Conservation (phyloP, 345 rosid species). For the Laguncularia racemosa region DNA sequence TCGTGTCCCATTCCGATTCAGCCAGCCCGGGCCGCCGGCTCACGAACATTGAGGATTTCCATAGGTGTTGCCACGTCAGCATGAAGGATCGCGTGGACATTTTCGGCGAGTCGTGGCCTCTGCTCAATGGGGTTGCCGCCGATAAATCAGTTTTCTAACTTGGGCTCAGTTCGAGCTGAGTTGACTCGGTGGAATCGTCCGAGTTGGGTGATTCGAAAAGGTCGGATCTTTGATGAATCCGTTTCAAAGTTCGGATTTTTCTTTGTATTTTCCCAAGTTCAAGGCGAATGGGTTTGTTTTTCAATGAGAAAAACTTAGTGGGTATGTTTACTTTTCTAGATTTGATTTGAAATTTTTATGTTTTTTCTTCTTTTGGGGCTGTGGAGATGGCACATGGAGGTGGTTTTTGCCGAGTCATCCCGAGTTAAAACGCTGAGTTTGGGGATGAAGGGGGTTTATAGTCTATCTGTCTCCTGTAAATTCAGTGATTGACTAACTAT, state of each 20-base stretch:
- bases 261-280: too few relatives aligned
- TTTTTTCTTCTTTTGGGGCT: neutral
- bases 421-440: constrained; percentile 10
- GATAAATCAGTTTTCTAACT: constrained; percentile 22
- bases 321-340: neutral
- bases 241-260: too few relatives aligned
- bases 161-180: constrained; percentile 5
- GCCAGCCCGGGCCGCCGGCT: constrained; percentile 9
- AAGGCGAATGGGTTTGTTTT: too few relatives aligned
- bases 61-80: constrained; percentile 50
- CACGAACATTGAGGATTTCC: constrained; percentile 34
- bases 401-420: constrained; percentile 32
- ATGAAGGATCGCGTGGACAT: constrained; percentile 15
- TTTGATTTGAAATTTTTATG: neutral
- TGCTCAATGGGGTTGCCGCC: constrained; percentile 40
- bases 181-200: constrained; percentile 16
- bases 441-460: neutral
- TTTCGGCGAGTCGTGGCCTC: constrained; percentile 48
- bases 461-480: constrained; percentile 22
- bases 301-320: neutral
- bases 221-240: neutral
- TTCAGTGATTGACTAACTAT: constrained; percentile 12
- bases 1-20: constrained; percentile 32
- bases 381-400: constrained; percentile 29
- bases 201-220: constrained; percentile 5